These are phyloP conservation scores for Backusella westeae DNA, from an alignment of 192 early-diverging fungal species.

Conservation along the genomic window DNA sequence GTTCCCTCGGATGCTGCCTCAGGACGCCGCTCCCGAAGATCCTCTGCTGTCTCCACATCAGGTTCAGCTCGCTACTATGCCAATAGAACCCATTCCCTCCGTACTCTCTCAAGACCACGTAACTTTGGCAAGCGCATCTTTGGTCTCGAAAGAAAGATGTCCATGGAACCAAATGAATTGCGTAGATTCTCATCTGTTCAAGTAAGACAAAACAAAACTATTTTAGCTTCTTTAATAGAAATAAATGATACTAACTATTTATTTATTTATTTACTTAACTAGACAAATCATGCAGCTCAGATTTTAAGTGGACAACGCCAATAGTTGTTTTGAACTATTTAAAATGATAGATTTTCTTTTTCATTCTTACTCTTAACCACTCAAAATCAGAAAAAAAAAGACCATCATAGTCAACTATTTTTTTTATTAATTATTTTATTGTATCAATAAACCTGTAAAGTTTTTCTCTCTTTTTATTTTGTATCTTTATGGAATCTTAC, in stretches of 20 bases:
- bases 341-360: constrained; percentile 3
- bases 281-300: constrained; percentile 33
- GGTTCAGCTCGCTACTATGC: constrained; percentile 33
- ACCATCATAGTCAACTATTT: not conserved
- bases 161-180: constrained; percentile 64
- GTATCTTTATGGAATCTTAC: no score
- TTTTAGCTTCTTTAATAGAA: not conserved
- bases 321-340: not conserved
- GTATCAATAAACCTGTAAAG: constrained; percentile 3
- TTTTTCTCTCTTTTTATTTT: not conserved
- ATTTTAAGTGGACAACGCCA: constrained; percentile 11
- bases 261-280: not conserved
- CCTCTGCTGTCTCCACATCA: constrained; percentile 24
- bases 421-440: constrained; percentile 2
- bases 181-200: constrained; percentile 73
- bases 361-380: not conserved
- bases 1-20: not conserved
- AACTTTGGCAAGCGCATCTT: constrained; percentile 33
- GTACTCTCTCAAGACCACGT: constrained; percentile 28
- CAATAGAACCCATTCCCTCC: constrained; percentile 34
- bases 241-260: not conserved
- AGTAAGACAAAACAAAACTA: constrained; percentile 29
- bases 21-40: constrained; percentile 11
- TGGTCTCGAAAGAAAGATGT: constrained; percentile 54
- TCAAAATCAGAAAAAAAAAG: not conserved